Percentiles rank a stretch among this genome's conserved stretches.
Evolutionary conservation across 331 rosid species (phyloP).

Genomic region (Quercus tomentella): DNA sequence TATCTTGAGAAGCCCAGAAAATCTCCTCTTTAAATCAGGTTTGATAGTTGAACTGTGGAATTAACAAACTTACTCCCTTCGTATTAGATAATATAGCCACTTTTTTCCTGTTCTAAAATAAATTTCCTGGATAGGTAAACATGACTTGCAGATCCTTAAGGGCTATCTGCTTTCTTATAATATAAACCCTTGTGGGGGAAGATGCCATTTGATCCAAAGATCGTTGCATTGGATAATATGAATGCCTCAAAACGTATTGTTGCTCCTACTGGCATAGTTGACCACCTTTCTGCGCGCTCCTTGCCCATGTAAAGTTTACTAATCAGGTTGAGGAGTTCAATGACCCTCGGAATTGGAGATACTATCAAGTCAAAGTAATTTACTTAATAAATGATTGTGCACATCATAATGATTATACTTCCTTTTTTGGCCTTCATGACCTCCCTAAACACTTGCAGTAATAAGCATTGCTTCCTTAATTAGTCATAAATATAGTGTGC

Average conservation of each 20-base stretch:
- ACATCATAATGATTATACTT: too few species aligned
- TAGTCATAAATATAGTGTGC: too few species aligned
- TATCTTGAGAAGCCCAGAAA: constrained; percentile 10
- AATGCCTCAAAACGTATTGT: background rate
- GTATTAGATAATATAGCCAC: background rate
- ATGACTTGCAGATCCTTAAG: background rate
- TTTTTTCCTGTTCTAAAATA: too few species aligned
- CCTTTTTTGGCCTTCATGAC: too few species aligned
- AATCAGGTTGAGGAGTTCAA: too few species aligned
- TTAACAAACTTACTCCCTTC: background rate
- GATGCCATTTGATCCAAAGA: background rate
- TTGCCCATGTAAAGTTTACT: too few species aligned
- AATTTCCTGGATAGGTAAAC: background rate
- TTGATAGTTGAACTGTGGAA: constrained; percentile 1
- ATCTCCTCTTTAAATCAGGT: background rate
- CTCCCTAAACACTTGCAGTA: too few species aligned
- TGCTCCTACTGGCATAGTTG: background rate
- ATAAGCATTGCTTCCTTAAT: background rate
- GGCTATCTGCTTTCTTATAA: background rate
- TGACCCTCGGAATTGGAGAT: too few species aligned
- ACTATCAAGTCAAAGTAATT: too few species aligned
- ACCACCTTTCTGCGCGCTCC: background rate
- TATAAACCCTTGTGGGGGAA: background rate
- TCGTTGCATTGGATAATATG: background rate
- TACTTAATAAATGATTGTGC: too few species aligned